Percentiles rank a stretch among this genome's conserved stretches.
Evolutionary conservation across 257 asterid genomes (phyloP).

Genomic region (Verbena officinalis): DNA sequence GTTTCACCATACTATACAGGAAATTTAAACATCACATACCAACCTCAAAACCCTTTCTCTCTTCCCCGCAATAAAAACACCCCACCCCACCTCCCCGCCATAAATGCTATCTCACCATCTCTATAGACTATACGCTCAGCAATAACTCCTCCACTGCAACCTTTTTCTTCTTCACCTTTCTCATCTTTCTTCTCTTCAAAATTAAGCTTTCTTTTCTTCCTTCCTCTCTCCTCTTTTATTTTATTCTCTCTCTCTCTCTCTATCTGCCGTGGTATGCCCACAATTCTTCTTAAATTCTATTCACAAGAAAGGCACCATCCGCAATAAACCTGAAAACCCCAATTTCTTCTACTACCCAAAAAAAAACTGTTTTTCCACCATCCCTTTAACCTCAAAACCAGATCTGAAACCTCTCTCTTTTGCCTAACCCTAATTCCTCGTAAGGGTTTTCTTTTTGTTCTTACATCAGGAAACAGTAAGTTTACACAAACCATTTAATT

Average conservation of each 20-base stretch:
- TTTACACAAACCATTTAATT: constrained; percentile 1
- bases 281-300: constrained; percentile 60
- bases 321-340: constrained; percentile 25
- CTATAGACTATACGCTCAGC: constrained; percentile 69
- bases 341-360: constrained; percentile 6
- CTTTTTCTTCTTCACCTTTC: constrained; percentile 34
- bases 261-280: constrained; percentile 30
- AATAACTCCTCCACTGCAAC: constrained; percentile 71
- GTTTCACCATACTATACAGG: constrained; percentile 23
- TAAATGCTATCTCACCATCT: constrained; percentile 82
- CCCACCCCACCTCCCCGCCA: constrained; percentile 52
- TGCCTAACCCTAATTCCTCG: constrained; percentile 31
- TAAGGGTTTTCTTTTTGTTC: constrained; percentile 32
- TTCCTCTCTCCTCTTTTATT: constrained; percentile 1
- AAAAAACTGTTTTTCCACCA: constrained; percentile 4
- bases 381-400: constrained; percentile 31
- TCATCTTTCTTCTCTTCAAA: constrained; percentile 19
- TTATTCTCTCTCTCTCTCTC: constrained; percentile 17
- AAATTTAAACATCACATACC: constrained; percentile 53
- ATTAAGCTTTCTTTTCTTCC: neutral
- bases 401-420: constrained; percentile 40
- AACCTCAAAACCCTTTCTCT: constrained; percentile 42
- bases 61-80: constrained; percentile 51
- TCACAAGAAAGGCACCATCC: constrained; percentile 66
- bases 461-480: constrained; percentile 22